A percentile compares a stretch with the other conserved stretches of the same genome.
These are phyloP conservation scores for Puccinellia tenuiflora DNA, from an alignment of 176 grass and related monocot genomes.

Conservation along the genomic window DNA sequence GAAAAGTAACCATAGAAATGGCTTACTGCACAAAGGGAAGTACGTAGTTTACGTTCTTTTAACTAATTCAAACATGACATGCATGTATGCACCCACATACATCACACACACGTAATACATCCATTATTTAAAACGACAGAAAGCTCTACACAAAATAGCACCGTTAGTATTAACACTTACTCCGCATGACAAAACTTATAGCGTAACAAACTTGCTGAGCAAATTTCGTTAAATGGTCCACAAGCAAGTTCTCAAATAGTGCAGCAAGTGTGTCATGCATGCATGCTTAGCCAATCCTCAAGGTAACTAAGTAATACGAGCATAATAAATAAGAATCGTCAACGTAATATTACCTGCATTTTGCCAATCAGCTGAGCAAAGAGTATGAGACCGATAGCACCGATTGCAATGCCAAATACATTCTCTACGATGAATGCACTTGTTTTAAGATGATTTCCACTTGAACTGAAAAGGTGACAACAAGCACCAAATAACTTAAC, in stretches of 20 bases:
- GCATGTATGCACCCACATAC: background rate
- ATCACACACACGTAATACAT: background rate
- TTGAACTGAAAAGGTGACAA: constrained; percentile 54
- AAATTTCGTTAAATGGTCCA: too few species aligned
- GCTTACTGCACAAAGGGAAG: background rate
- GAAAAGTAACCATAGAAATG: background rate
- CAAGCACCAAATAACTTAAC: background rate
- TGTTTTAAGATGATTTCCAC: constrained; percentile 49
- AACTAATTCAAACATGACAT: background rate
- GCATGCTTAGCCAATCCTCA: background rate
- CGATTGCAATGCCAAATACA: constrained; percentile 69
- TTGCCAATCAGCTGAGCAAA: constrained; percentile 89
- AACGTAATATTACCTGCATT: constrained; percentile 56
- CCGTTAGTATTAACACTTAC: background rate
- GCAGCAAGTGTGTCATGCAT: background rate
- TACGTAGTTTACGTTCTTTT: background rate
- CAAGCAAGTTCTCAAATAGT: background rate
- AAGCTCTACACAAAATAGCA: background rate
- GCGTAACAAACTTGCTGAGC: background rate
- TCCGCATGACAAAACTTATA: background rate
- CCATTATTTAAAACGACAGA: background rate
- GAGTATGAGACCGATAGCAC: constrained; percentile 67
- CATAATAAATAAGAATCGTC: background rate
- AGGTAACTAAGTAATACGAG: background rate
- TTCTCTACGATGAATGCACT: constrained; percentile 73